These are phyloP conservation scores for Acidomyces sp. DNA, from an alignment of 495 filamentous ascomycete species.

Conservation along the genomic window DNA sequence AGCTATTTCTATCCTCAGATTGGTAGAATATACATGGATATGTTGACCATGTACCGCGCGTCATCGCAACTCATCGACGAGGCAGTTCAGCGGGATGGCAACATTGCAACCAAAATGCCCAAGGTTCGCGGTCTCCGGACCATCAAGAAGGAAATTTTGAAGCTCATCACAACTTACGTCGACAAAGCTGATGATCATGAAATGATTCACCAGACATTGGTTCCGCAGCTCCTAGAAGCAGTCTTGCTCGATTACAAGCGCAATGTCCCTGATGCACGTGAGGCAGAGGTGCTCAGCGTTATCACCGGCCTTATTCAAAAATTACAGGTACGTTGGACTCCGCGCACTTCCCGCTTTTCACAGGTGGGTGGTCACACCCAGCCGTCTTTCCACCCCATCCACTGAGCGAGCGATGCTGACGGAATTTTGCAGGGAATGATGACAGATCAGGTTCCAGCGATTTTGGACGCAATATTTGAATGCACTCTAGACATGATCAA, in stretches of 20 bases:
- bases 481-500: conserved; percentile 99
- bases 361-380: conserved; percentile 1
- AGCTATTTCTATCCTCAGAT: conserved; percentile 99
- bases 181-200: conserved; percentile 94
- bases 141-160: conserved; percentile 98
- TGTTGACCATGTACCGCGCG: conserved; percentile 96
- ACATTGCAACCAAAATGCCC: conserved; percentile 94
- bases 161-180: conserved; percentile 93
- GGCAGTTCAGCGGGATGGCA: conserved; percentile 70
- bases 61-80: conserved; percentile 93
- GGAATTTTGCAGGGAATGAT: conserved; percentile 52
- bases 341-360: conserved; percentile 27
- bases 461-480: conserved; percentile 98
- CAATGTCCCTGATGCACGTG: conserved; percentile 89
- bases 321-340: conserved; percentile 66
- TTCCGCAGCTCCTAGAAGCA: conserved; percentile 91
- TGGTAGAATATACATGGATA: conserved; percentile 92
- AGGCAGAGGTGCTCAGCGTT: conserved; percentile 91
- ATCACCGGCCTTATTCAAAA: conserved; percentile 97
- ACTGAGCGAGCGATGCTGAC: conserved; percentile 25
- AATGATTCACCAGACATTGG: conserved; percentile 82
- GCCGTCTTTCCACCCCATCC: background rate
- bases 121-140: conserved; percentile 88
- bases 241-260: conserved; percentile 92
- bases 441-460: conserved; percentile 93